Conservation (phyloP, 1,284 basidiomycete genomes). For the Cutaneotrichosporon curvatum region DNA sequence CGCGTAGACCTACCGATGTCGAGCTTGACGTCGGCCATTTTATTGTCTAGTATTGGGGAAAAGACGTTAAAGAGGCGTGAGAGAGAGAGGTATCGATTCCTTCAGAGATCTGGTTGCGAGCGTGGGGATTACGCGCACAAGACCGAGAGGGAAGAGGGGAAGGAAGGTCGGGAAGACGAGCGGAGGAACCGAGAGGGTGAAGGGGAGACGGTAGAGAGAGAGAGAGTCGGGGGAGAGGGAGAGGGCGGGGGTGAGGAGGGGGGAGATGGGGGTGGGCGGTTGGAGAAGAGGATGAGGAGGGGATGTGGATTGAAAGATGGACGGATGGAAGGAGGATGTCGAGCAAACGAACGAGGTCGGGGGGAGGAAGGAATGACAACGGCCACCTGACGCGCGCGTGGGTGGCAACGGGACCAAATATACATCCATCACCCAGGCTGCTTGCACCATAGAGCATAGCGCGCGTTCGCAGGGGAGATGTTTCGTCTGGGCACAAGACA, state of each 20-base stretch:
- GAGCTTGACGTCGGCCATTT: conserved; percentile 3
- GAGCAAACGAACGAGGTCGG: neutral
- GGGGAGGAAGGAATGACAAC: neutral
- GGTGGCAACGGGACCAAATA: conserved; percentile 2
- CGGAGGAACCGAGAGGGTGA: conserved; percentile 3
- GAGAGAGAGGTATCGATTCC: no score
- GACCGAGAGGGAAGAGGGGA: conserved; percentile 9
- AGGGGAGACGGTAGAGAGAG: conserved; percentile 10
- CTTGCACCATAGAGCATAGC: no score
- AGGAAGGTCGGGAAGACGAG: conserved; percentile 7
- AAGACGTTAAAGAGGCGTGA: conserved; percentile 13
- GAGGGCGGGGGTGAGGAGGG: conserved; percentile 7
- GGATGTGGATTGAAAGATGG: conserved; percentile 1
- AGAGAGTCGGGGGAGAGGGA: conserved; percentile 11
- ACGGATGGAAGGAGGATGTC: neutral
- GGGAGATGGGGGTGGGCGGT: conserved; percentile 5
- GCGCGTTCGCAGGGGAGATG: neutral
- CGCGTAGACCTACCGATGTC: conserved; percentile 7
- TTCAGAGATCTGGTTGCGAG: no score
- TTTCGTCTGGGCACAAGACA: no score
- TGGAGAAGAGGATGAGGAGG: conserved; percentile 4
- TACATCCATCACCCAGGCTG: no score
- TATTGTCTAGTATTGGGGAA: conserved; percentile 14
- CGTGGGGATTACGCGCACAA: conserved; percentile 11
- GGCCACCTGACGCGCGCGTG: neutral